Conservation (phyloP, 352 stramenopile genomes). For the Pythium sukuiense region DNA sequence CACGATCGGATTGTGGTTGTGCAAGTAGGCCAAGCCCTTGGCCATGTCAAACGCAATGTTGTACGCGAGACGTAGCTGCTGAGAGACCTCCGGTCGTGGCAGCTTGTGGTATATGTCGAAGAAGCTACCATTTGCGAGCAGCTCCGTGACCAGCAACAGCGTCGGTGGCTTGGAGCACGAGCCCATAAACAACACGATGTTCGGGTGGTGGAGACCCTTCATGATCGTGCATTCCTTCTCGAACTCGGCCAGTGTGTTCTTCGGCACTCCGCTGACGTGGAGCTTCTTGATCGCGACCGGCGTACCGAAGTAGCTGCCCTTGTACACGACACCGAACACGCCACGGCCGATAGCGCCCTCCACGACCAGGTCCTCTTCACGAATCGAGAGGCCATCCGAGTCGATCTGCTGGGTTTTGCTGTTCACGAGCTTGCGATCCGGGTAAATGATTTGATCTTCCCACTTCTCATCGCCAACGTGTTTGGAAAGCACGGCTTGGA, state of each 20-base stretch:
- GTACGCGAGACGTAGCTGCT: constrained; percentile 67
- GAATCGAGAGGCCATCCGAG: constrained; percentile 75
- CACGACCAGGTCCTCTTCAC: constrained; percentile 72
- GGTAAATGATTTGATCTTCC: constrained; percentile 85
- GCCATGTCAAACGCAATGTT: constrained; percentile 89
- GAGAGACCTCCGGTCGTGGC: constrained; percentile 43
- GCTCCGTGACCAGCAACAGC: constrained; percentile 94
- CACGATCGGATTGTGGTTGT: constrained; percentile 96
- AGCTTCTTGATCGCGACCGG: constrained; percentile 86
- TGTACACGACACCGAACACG: constrained; percentile 84
- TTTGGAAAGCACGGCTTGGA: constrained; percentile 68
- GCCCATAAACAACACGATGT: constrained; percentile 98
- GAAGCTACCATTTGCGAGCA: constrained; percentile 85
- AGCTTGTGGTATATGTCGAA: constrained; percentile 90
- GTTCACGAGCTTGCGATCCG: constrained; percentile 73
- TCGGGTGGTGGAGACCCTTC: constrained; percentile 94
- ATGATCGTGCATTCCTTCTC: constrained; percentile 87
- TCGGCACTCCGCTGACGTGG: constrained; percentile 71
- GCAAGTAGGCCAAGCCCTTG: constrained; percentile 95
- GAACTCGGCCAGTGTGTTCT: constrained; percentile 82
- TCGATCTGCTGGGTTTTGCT: constrained; percentile 42
- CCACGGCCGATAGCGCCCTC: constrained; percentile 70
- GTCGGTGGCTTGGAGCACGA: constrained; percentile 97
- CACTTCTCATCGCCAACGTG: constrained; percentile 76
- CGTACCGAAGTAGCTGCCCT: constrained; percentile 82